phyloP scores from a whole-genome alignment of 176 grass and related monocot species.

The Puya raimondii region DNA sequence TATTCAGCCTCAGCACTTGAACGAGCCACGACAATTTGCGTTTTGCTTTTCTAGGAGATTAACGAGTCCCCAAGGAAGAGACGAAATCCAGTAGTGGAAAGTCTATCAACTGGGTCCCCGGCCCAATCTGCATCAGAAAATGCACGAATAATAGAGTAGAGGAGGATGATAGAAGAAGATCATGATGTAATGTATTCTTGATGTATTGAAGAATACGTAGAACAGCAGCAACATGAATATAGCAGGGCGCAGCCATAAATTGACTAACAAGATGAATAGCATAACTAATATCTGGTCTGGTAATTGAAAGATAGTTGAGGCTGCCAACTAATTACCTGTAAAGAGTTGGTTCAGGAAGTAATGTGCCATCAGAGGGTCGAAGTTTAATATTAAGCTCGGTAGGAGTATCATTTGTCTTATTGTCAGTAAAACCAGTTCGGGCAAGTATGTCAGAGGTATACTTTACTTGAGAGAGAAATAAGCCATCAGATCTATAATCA shows the following conservation, averaged over 20 bases:
- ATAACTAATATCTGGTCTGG: not conserved
- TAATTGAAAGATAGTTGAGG: not conserved
- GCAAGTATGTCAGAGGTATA: too few relatives aligned
- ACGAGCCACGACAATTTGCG: not conserved
- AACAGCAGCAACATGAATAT: not conserved
- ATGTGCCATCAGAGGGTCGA: not conserved
- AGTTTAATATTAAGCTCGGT: not conserved
- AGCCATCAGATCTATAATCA: too few relatives aligned
- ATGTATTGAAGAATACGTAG: not conserved
- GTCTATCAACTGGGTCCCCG: not conserved
- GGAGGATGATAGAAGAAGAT: not conserved
- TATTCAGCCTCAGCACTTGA: not conserved
- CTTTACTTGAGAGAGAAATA: too few relatives aligned
- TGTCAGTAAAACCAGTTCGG: too few relatives aligned
- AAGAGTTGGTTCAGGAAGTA: not conserved
- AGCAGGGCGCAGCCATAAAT: not conserved
- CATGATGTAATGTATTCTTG: not conserved
- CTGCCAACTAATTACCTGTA: not conserved
- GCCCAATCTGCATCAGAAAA: not conserved
- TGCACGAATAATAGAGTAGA: not conserved
- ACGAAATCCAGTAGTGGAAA: not conserved
- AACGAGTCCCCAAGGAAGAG: not conserved
- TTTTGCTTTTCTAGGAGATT: not conserved
- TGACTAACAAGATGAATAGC: not conserved
- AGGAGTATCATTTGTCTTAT: not conserved